These are phyloP conservation scores for Helianthus tuberosus DNA, from an alignment of 129 eudicot species.

Conservation along the genomic window DNA sequence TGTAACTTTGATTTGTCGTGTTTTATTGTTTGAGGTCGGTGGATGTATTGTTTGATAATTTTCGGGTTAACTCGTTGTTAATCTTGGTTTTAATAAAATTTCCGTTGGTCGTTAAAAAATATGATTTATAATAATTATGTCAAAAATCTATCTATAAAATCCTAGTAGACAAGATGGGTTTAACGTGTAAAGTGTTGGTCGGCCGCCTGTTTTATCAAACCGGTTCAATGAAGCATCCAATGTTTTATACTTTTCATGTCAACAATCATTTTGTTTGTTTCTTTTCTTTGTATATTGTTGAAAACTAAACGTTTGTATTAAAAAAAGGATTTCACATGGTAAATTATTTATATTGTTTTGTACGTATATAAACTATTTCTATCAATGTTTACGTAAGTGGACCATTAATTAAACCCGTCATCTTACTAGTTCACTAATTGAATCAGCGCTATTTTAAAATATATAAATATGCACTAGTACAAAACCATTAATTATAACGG, in stretches of 20 bases:
- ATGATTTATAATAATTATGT: neutral
- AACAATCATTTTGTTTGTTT: neutral
- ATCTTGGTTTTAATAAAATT: too few species aligned
- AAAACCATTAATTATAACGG: too few species aligned
- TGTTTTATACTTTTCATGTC: neutral
- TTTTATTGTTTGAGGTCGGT: too few species aligned
- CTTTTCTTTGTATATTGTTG: neutral
- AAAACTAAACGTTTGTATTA: neutral
- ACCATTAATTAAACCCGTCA: too few species aligned
- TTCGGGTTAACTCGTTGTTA: too few species aligned
- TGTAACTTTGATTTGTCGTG: too few species aligned
- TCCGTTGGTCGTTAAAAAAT: too few species aligned
- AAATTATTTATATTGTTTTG: neutral
- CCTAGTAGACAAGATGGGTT: slow-evolving; percentile 1
- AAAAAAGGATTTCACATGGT: neutral
- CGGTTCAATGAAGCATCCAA: neutral
- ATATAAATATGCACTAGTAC: too few species aligned
- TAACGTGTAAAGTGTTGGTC: neutral
- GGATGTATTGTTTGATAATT: too few species aligned
- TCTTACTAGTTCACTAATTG: too few species aligned
- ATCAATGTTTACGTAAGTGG: too few species aligned
- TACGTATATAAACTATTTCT: neutral
- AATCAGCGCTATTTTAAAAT: too few species aligned
- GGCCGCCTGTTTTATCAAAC: neutral
- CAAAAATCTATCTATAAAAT: neutral